phyloP scores from a whole-genome alignment of 768 basidiomycete genomes.

The Melanogaster broomeanus region DNA sequence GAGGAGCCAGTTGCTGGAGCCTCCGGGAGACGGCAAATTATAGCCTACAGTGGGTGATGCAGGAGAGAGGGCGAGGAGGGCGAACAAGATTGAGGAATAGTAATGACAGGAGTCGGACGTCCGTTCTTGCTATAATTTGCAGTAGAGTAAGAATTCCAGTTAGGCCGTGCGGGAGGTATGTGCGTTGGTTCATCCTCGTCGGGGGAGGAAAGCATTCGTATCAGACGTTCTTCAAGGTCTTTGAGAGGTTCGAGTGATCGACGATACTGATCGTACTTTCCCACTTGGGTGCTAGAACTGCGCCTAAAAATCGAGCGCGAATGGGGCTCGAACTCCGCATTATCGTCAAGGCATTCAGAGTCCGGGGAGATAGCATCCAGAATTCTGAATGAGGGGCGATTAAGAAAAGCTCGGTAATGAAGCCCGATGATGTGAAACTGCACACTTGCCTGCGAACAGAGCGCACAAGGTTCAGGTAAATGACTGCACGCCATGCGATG shows the following conservation, averaged over 20 bases:
- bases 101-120: conserved; percentile 44
- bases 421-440: background rate
- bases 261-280: conserved; percentile 64
- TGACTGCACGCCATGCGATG: conserved; percentile 84
- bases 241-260: conserved; percentile 65
- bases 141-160: conserved; percentile 39
- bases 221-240: conserved; percentile 70
- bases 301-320: conserved; percentile 46
- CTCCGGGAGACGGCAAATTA: conserved; percentile 22
- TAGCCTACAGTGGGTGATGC: conserved; percentile 23
- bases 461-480: conserved; percentile 85
- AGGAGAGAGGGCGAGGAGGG: conserved; percentile 27
- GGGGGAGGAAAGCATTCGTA: conserved; percentile 63
- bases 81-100: conserved; percentile 28
- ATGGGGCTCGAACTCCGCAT: conserved; percentile 54
- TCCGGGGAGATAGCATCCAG: conserved; percentile 74
- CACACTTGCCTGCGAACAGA: conserved; percentile 68
- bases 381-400: conserved; percentile 49
- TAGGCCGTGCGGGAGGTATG: conserved; percentile 41
- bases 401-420: background rate
- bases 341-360: conserved; percentile 56
- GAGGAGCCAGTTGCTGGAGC: conserved; percentile 36
- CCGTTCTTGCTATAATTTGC: conserved; percentile 33
- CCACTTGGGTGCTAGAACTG: conserved; percentile 49
- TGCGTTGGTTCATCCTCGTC: conserved; percentile 68